These are phyloP conservation scores for Aspergillus proliferans DNA, from an alignment of 2,329 filamentous ascomycete species.

Conservation along the genomic window DNA sequence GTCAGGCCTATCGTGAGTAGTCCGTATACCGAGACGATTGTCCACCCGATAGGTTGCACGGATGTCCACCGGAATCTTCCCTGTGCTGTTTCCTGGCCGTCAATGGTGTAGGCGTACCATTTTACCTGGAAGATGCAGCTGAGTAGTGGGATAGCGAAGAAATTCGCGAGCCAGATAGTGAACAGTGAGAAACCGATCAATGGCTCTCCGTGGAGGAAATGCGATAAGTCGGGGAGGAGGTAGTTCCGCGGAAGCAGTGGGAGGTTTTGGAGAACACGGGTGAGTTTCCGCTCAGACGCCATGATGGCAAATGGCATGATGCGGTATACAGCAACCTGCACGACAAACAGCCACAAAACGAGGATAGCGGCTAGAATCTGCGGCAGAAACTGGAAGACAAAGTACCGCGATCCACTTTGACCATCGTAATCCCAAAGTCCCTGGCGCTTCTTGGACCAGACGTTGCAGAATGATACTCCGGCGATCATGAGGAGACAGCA, in stretches of 20 bases:
- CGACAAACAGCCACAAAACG: conserved; percentile 68
- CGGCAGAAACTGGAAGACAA: conserved; percentile 79
- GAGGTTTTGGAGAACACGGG: conserved; percentile 59
- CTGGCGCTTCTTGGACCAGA: conserved; percentile 57
- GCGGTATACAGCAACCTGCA: conserved; percentile 68
- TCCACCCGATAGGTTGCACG: conserved; percentile 72
- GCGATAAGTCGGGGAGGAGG: conserved; percentile 61
- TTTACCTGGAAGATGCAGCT: conserved; percentile 67
- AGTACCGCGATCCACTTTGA: conserved; percentile 70
- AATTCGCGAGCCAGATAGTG: conserved; percentile 67
- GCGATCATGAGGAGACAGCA: conserved; percentile 65
- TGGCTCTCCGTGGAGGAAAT: conserved; percentile 63
- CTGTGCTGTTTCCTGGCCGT: conserved; percentile 32
- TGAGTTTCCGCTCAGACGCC: conserved; percentile 55
- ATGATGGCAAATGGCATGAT: conserved; percentile 73
- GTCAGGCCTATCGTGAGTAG: conserved; percentile 55
- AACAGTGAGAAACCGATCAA: conserved; percentile 61
- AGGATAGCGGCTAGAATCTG: conserved; percentile 67
- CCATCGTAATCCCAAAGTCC: conserved; percentile 64
- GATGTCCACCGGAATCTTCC: conserved; percentile 72
- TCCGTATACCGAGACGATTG: conserved; percentile 66
- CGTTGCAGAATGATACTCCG: conserved; percentile 65
- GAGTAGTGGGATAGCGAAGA: conserved; percentile 72
- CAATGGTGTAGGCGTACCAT: conserved; percentile 48
- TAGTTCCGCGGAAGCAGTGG: conserved; percentile 56